Base-by-base conservation (phyloP, 805 yeast genomes). In the Lipomyces yamanashiensis region DNA sequence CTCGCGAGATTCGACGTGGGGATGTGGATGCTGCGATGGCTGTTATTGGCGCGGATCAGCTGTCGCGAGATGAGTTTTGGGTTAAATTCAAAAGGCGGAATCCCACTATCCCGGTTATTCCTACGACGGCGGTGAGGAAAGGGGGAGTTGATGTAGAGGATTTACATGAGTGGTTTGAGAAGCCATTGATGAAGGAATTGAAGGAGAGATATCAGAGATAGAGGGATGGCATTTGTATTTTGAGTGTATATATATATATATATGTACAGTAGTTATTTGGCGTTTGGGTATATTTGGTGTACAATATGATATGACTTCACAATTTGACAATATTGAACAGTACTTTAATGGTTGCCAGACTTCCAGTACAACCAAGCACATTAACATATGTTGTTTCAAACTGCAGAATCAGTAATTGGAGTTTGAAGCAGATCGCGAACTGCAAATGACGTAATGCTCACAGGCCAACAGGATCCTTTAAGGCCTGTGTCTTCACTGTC, bases 21-120 rank as follows among this genome's bases (percentile, higher is more conserved):
- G 68, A 64, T 36, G 55, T 64, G 5, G 50, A 56, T 15, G 62
- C 52, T 7, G 68, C 68, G 17, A 62, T 63, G 33, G 33, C 56
- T n/a, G 40, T 62, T 5, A 56, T 64, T 13, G 66, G 66, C 12
- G 28, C 28, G 28, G 52, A 8, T 15, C 12, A 9, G 6, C 13
- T 10, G 12, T 40, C 47, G 10, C 47, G 54, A 12, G 59, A 45
- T 17, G 54, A 54, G 36, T 53, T 52, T 19, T 53, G 59, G 59
- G 34, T 56, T 6, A 36, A 40, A 6, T 56, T 56, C 21, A 47
- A 48, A 23, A 36, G 54, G 28, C 52, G 59, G 23, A 56, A 56
- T 17, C 47, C 59, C 33, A 12, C 7, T 40, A 12, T 53, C 8
- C 57, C 57, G 19, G 48, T 53, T 7, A 43, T 41, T 23, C 48